These are phyloP conservation scores for Gossypium sturtianum DNA, from an alignment of 345 rosid genomes.

Conservation along the genomic window DNA sequence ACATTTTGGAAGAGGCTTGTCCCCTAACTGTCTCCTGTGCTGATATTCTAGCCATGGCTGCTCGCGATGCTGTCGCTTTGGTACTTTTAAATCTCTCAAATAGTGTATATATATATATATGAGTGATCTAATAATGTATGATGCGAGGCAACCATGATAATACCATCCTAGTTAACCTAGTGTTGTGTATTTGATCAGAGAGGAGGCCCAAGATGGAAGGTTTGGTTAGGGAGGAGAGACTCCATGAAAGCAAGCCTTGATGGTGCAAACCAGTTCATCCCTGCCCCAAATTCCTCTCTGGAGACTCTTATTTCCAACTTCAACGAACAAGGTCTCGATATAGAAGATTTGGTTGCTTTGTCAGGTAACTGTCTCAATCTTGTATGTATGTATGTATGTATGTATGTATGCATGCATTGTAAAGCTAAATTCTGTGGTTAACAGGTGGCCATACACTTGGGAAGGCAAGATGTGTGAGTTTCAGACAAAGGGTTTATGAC, in stretches of 20 bases:
- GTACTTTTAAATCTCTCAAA: not conserved
- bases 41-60: conserved; percentile 64
- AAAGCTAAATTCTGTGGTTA: not conserved
- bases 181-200: conserved; percentile 32
- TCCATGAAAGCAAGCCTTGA: conserved; percentile 59
- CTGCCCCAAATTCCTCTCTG: conserved; percentile 70
- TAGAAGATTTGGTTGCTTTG: conserved; percentile 56
- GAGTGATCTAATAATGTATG: not conserved
- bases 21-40: conserved; percentile 74
- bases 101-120: not conserved
- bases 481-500: conserved; percentile 50
- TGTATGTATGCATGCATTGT: not conserved
- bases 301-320: conserved; percentile 54
- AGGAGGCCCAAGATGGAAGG: conserved; percentile 73
- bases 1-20: conserved; percentile 65
- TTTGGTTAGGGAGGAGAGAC: conserved; percentile 65
- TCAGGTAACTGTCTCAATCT: conserved; percentile 34
- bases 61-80: conserved; percentile 57
- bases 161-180: not conserved
- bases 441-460: conserved; percentile 73
- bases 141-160: not conserved
- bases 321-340: conserved; percentile 55
- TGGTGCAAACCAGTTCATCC: conserved; percentile 63
- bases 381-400: not conserved
- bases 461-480: conserved; percentile 65